These are phyloP conservation scores for Cunninghamia lanceolata DNA, from an alignment of 75 land plant genomes.

Conservation along the genomic window DNA sequence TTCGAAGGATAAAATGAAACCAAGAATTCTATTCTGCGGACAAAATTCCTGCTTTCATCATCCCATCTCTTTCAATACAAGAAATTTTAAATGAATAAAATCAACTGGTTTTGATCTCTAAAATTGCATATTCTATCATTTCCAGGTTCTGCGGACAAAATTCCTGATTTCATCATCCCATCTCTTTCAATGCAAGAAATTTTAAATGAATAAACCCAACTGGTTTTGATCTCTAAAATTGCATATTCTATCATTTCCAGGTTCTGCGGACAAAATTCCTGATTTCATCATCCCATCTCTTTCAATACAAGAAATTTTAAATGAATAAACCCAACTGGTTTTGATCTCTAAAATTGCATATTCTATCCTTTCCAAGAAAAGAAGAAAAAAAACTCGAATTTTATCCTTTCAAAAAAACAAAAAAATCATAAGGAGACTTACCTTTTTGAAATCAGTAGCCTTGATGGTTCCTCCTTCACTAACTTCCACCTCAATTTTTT, in stretches of 20 bases:
- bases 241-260: neutral
- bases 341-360: neutral
- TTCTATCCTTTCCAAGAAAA: neutral
- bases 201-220: neutral
- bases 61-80: too few relatives aligned
- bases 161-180: too few relatives aligned
- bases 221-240: neutral
- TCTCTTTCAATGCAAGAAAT: neutral
- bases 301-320: neutral
- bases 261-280: neutral
- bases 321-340: neutral
- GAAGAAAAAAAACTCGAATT: neutral
- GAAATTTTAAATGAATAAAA: neutral
- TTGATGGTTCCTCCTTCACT: slow-evolving; percentile 90
- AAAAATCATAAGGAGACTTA: neutral
- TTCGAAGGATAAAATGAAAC: too few relatives aligned
- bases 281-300: too few relatives aligned
- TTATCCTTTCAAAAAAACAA: neutral
- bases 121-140: neutral
- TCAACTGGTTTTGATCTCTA: neutral
- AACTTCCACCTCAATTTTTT: slow-evolving; percentile 60
- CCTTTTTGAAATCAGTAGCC: slow-evolving; percentile 92
- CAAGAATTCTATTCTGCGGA: neutral
- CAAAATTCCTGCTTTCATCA: neutral
- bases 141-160: neutral